Conservation (phyloP, 1,139 yeast species). For the Yamadazyma taylorii region DNA sequence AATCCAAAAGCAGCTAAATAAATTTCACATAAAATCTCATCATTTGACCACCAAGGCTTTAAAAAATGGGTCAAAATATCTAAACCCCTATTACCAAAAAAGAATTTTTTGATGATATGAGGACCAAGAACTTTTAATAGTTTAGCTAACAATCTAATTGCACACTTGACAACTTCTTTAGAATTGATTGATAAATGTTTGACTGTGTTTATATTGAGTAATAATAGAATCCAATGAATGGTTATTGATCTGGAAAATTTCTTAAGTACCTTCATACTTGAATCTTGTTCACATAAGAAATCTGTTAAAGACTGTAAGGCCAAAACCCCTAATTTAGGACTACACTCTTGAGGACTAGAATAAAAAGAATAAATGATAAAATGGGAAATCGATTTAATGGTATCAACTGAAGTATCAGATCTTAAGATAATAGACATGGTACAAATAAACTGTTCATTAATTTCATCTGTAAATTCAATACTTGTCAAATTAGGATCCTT, state of each 20-base stretch:
- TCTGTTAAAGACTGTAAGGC: conserved; percentile 32
- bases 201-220: conserved; percentile 38
- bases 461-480: conserved; percentile 13
- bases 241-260: conserved; percentile 59
- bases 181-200: conserved; percentile 12
- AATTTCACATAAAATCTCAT: conserved; percentile 31
- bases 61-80: conserved; percentile 50
- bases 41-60: conserved; percentile 48
- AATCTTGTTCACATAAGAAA: conserved; percentile 30
- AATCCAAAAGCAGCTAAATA: conserved; percentile 45
- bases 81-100: conserved; percentile 53
- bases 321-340: conserved; percentile 30
- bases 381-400: conserved; percentile 34
- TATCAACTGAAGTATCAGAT: conserved; percentile 39
- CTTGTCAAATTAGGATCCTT: conserved; percentile 28
- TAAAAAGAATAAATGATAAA: conserved; percentile 40
- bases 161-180: conserved; percentile 43
- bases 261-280: conserved; percentile 38
- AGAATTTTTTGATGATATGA: conserved; percentile 48
- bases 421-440: conserved; percentile 25
- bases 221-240: conserved; percentile 63
- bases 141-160: conserved; percentile 51
- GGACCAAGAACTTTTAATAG: conserved; percentile 49
- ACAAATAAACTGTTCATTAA: conserved; percentile 19
- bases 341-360: conserved; percentile 21